Conservation (phyloP, 2,329 filamentous ascomycete genomes). For the Aspergillus proliferans region DNA sequence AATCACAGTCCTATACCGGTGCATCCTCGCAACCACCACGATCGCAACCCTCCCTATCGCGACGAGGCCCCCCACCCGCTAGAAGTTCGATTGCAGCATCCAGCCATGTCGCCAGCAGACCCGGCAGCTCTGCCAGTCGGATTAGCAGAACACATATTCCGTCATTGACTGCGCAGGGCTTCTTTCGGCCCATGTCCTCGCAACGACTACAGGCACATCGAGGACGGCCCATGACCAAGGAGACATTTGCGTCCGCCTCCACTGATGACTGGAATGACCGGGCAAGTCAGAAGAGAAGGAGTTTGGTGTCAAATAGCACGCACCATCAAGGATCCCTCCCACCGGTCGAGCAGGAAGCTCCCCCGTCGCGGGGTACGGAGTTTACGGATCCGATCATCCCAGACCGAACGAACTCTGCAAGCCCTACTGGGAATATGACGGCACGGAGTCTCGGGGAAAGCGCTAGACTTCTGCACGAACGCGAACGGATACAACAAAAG, state of each 20-base stretch:
- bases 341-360: constrained; percentile 45
- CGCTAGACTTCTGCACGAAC: constrained; percentile 64
- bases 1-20: constrained; percentile 30
- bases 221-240: constrained; percentile 44
- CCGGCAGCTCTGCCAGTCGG: constrained; percentile 56
- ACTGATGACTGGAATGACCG: constrained; percentile 42
- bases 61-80: constrained; percentile 45
- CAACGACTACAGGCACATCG: constrained; percentile 89
- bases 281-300: constrained; percentile 50
- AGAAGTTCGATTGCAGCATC: constrained; percentile 37
- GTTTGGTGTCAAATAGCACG: constrained; percentile 52
- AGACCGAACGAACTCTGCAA: constrained; percentile 69
- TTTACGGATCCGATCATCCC: constrained; percentile 67
- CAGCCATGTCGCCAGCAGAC: constrained; percentile 43
- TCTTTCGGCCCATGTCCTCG: constrained; percentile 95
- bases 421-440: constrained; percentile 56
- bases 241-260: constrained; percentile 19
- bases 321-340: constrained; percentile 31
- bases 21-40: constrained; percentile 49
- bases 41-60: constrained; percentile 52
- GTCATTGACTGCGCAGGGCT: constrained; percentile 79
- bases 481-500: constrained; percentile 32
- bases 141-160: constrained; percentile 83
- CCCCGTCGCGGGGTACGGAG: constrained; percentile 74
- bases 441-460: constrained; percentile 67